Evolutionary conservation across 768 basidiomycete genomes (phyloP).

Genomic region (Ramaria sp.): DNA sequence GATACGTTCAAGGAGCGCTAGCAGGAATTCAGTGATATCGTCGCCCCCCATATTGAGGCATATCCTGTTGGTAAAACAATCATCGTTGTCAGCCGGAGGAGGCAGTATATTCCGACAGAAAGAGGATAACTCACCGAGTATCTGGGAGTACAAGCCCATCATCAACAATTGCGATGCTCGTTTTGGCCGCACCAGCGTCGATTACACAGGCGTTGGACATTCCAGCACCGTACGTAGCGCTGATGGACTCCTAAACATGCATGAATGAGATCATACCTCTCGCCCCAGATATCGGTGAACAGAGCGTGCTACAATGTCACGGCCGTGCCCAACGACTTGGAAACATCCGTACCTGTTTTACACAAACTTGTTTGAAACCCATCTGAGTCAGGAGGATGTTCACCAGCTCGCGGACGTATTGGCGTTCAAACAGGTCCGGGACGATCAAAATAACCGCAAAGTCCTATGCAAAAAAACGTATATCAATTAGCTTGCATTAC

Average conservation of each 20-base stretch:
- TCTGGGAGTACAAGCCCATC: conserved; percentile 85
- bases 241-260: conserved; percentile 65
- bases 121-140: conserved; percentile 51
- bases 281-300: not conserved
- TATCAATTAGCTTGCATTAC: not conserved
- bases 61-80: conserved; percentile 39
- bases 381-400: conserved; percentile 64
- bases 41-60: conserved; percentile 84
- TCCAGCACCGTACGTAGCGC: conserved; percentile 91
- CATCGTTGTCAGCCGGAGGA: not conserved
- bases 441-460: conserved; percentile 83
- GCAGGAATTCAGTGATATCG: conserved; percentile 86
- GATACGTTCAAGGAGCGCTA: conserved; percentile 66
- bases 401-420: conserved; percentile 70
- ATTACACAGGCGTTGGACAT: conserved; percentile 93
- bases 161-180: conserved; percentile 86
- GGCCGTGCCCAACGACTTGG: not conserved
- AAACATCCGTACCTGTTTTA: conserved; percentile 60
- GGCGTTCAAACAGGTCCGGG: conserved; percentile 82
- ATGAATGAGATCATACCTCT: not conserved
- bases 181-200: conserved; percentile 79
- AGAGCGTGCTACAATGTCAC: not conserved
- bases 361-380: conserved; percentile 89
- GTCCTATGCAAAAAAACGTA: conserved; percentile 39
- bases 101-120: not conserved